phyloP scores from a whole-genome alignment of 73 alveolate species.

The Paramecium primaurelia region DNA sequence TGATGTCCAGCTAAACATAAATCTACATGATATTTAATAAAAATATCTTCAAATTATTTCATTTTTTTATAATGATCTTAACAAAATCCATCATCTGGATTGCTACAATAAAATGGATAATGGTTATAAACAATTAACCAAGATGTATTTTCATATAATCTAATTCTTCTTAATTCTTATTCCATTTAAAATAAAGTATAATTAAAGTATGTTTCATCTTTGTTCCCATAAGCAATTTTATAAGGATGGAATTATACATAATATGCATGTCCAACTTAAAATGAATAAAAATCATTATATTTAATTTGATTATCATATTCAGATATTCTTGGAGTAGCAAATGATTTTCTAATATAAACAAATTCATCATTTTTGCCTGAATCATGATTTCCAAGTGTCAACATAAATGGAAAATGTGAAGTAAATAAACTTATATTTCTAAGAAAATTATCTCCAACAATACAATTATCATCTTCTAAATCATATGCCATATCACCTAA shows the following conservation, averaged over 20 bases:
- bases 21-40: conserved; percentile 34
- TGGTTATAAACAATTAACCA: conserved; percentile 49
- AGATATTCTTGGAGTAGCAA: not conserved
- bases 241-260: not conserved
- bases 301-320: not conserved
- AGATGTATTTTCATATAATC: conserved; percentile 24
- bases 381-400: conserved; percentile 17
- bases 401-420: not conserved
- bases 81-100: conserved; percentile 1
- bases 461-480: not conserved
- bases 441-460: not conserved
- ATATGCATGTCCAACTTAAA: not conserved
- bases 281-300: not conserved
- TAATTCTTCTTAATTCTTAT: not conserved
- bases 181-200: not conserved
- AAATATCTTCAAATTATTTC: conserved; percentile 19
- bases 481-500: conserved; percentile 22
- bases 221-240: not conserved
- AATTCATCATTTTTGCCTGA: not conserved
- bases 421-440: not conserved
- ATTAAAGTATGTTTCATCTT: not conserved
- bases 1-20: conserved; percentile 47
- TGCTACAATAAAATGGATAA: conserved; percentile 56
- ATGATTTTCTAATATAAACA: not conserved
- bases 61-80: not conserved